Evolutionary conservation across 768 basidiomycete genomes (phyloP).

Genomic region (Multifurca ochricompacta): DNA sequence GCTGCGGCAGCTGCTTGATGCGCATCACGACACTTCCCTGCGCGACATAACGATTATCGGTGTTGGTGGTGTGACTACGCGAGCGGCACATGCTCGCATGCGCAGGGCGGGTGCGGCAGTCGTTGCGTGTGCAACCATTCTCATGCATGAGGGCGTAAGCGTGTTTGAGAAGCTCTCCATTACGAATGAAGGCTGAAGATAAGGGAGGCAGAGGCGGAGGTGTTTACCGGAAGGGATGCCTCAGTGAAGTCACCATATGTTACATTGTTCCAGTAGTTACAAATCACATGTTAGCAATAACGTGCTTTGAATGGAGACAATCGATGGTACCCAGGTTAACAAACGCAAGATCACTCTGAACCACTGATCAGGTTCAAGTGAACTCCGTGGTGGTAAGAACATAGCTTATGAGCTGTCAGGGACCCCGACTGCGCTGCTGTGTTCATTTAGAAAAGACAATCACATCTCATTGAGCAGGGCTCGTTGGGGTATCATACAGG

Average conservation of each 20-base stretch:
- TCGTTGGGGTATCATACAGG: too few species aligned
- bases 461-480: not conserved
- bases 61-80: slow-evolving; percentile 70
- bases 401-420: not conserved
- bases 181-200: slow-evolving; percentile 26
- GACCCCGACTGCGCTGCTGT: not conserved
- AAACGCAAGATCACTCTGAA: not conserved
- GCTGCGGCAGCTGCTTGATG: slow-evolving; percentile 46
- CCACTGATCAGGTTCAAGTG: not conserved
- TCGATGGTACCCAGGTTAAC: not conserved
- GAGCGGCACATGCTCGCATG: slow-evolving; percentile 59
- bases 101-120: slow-evolving; percentile 62
- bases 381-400: not conserved
- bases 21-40: slow-evolving; percentile 36
- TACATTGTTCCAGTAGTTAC: not conserved
- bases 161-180: slow-evolving; percentile 29
- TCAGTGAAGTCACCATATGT: not conserved
- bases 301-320: not conserved
- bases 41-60: slow-evolving; percentile 57
- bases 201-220: not conserved
- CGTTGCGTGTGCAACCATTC: slow-evolving; percentile 54
- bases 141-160: slow-evolving; percentile 35
- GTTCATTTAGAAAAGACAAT: not conserved
- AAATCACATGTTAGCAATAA: slow-evolving; percentile 2
- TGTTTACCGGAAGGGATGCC: not conserved